phyloP scores from a whole-genome alignment of 2,329 filamentous ascomycete species.

The Ophiostoma ulmi region DNA sequence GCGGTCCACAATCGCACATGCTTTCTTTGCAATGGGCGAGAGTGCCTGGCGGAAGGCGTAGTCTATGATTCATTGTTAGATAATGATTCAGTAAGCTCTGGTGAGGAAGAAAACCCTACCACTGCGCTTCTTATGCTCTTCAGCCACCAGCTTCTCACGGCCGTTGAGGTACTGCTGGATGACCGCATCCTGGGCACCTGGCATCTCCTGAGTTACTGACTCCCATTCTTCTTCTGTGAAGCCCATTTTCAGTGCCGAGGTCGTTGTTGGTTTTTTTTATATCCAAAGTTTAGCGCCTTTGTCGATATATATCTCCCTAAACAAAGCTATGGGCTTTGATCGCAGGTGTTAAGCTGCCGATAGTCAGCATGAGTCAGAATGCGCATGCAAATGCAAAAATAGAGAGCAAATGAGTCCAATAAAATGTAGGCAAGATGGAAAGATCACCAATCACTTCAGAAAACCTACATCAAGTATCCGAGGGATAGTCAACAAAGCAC shows the following conservation, averaged over 20 bases:
- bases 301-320: neutral
- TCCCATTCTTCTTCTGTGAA: slow-evolving; percentile 53
- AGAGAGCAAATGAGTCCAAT: neutral
- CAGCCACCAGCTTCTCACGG: slow-evolving; percentile 66
- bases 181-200: slow-evolving; percentile 62
- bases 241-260: slow-evolving; percentile 16
- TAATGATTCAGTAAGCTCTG: neutral
- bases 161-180: slow-evolving; percentile 76
- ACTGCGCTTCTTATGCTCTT: slow-evolving; percentile 78
- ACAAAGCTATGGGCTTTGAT: neutral
- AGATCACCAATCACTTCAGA: neutral
- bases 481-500: neutral
- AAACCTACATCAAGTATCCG: neutral
- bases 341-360: neutral
- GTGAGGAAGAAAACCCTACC: slow-evolving; percentile 48
- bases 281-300: neutral
- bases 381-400: neutral
- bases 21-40: slow-evolving; percentile 71
- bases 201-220: slow-evolving; percentile 53
- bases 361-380: slow-evolving; percentile 2
- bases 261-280: neutral
- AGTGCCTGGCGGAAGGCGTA: slow-evolving; percentile 66
- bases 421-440: neutral
- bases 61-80: slow-evolving; percentile 42
- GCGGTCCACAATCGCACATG: slow-evolving; percentile 71